phyloP scores from a whole-genome alignment of 78 protist species.

The Isochrysis galbana region DNA sequence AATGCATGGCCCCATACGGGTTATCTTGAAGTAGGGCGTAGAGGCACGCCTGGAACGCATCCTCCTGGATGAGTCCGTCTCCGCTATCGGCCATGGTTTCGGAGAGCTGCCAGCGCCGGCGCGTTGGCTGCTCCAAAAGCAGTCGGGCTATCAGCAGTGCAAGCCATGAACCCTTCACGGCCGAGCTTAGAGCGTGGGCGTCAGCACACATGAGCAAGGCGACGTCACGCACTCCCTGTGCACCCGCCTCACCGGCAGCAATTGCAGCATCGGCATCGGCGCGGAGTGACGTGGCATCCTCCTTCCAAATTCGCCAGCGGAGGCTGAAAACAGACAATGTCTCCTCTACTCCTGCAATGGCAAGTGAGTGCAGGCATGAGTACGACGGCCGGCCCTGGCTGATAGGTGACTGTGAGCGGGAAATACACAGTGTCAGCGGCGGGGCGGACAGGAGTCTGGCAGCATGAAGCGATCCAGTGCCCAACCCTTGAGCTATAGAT shows the following conservation, averaged over 20 bases:
- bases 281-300: background rate
- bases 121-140: background rate
- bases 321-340: background rate
- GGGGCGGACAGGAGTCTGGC: too few relatives aligned
- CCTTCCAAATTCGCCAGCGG: background rate
- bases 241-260: background rate
- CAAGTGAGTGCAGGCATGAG: too few relatives aligned
- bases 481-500: too few relatives aligned
- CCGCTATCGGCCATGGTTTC: background rate
- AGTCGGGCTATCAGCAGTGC: background rate
- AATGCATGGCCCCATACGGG: background rate
- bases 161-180: background rate
- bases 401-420: too few relatives aligned
- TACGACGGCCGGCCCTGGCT: too few relatives aligned
- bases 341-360: too few relatives aligned
- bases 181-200: background rate
- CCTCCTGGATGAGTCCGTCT: background rate
- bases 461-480: too few relatives aligned
- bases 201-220: background rate
- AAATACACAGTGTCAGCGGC: too few relatives aligned
- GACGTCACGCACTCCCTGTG: background rate
- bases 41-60: background rate
- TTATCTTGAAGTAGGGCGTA: background rate
- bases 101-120: background rate
- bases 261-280: background rate